Evolutionary conservation across 1,139 yeast genomes (phyloP).

Genomic region (Zygosaccharomyces sapae): DNA sequence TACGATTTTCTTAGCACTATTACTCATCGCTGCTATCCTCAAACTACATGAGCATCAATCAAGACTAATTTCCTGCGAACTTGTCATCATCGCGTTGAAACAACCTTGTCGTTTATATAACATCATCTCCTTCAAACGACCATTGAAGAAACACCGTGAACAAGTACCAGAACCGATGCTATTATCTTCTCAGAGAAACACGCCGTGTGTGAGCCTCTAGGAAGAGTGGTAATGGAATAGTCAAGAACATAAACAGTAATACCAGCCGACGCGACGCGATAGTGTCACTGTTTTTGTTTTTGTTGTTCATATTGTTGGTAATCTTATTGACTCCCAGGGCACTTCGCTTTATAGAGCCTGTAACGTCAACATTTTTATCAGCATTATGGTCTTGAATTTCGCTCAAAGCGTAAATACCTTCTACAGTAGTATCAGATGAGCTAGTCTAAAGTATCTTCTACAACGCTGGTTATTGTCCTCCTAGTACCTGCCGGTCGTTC

Average conservation of each 20-base stretch:
- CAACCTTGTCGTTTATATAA: background rate
- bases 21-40: background rate
- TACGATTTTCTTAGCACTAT: background rate
- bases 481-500: background rate
- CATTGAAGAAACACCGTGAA: background rate
- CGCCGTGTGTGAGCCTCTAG: background rate
- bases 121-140: background rate
- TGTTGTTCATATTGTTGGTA: background rate
- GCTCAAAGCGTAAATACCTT: background rate
- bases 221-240: background rate
- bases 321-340: background rate
- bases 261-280: slow-evolving; percentile 6
- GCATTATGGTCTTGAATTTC: background rate
- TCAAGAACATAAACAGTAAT: background rate
- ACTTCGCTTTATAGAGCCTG: background rate
- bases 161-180: background rate
- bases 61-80: background rate
- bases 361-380: background rate
- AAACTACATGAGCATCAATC: background rate
- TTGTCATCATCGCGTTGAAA: background rate
- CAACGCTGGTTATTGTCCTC: no score
- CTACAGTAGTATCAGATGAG: no score
- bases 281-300: background rate
- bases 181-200: background rate
- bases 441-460: no score